phyloP scores from a whole-genome alignment of 148 eudicot genomes.

The Nyssa sinensis region DNA sequence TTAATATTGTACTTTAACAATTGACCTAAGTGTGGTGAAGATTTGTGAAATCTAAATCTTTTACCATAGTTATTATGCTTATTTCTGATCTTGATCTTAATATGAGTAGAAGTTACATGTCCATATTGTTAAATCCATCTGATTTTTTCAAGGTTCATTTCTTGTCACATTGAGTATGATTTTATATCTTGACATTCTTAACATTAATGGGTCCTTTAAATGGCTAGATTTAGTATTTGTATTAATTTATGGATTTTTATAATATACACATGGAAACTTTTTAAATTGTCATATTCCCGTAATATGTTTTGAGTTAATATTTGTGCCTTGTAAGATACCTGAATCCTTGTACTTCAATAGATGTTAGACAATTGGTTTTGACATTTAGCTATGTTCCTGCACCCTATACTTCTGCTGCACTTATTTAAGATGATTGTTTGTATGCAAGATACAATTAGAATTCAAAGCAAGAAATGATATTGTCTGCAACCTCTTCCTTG shows the following conservation, averaged over 20 bases:
- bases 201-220: background rate
- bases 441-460: no score
- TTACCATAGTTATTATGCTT: background rate
- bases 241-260: background rate
- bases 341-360: background rate
- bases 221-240: background rate
- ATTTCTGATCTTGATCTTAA: background rate
- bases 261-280: background rate
- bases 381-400: background rate
- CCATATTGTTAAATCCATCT: background rate
- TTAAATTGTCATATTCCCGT: no score
- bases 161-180: background rate
- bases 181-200: background rate
- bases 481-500: background rate
- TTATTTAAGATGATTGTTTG: background rate
- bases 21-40: no score
- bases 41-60: background rate
- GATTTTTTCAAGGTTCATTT: no score
- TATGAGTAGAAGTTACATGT: no score
- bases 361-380: background rate
- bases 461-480: no score
- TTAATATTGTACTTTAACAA: no score
- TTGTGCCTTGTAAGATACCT: background rate
- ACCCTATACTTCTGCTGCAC: background rate
- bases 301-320: background rate